A percentile compares a stretch with the other conserved stretches of the same genome.
These are phyloP conservation scores for Erodium maritimum DNA, from an alignment of 345 rosid species.

Conservation along the genomic window DNA sequence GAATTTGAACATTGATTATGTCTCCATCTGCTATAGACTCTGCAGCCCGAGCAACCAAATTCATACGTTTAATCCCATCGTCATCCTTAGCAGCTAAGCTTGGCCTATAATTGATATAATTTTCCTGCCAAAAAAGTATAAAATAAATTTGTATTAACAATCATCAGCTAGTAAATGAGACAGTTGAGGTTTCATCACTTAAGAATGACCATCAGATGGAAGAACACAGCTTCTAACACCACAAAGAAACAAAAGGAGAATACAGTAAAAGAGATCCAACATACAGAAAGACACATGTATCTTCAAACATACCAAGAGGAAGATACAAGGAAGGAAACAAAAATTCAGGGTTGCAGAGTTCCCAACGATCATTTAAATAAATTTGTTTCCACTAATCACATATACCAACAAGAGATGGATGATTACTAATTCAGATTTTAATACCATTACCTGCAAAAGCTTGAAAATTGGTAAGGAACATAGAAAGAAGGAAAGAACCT, in stretches of 20 bases:
- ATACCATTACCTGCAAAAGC: not conserved
- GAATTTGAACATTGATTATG: constrained; percentile 82
- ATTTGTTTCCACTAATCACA: not conserved
- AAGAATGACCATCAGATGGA: not conserved
- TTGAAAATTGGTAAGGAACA: not conserved
- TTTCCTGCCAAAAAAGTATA: constrained; percentile 49
- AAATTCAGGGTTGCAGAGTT: not conserved
- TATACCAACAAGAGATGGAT: too few relatives aligned
- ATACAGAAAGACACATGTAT: not conserved
- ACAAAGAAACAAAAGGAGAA: not conserved
- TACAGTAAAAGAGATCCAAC: not conserved
- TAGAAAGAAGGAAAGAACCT: constrained; percentile 32
- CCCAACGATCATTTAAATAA: not conserved
- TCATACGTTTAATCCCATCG: constrained; percentile 58
- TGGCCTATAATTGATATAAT: constrained; percentile 84
- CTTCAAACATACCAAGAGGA: not conserved
- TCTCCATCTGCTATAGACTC: constrained; percentile 91
- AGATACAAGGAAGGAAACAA: not conserved
- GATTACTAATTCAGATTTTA: not conserved
- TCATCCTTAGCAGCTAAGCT: constrained; percentile 62
- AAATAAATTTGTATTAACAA: too few relatives aligned
- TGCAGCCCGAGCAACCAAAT: constrained; percentile 72
- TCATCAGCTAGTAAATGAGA: not conserved
- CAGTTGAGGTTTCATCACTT: too few relatives aligned
- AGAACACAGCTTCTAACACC: not conserved